phyloP scores from a whole-genome alignment of 2,329 filamentous ascomycete species.

The Corynespora cassiicola region DNA sequence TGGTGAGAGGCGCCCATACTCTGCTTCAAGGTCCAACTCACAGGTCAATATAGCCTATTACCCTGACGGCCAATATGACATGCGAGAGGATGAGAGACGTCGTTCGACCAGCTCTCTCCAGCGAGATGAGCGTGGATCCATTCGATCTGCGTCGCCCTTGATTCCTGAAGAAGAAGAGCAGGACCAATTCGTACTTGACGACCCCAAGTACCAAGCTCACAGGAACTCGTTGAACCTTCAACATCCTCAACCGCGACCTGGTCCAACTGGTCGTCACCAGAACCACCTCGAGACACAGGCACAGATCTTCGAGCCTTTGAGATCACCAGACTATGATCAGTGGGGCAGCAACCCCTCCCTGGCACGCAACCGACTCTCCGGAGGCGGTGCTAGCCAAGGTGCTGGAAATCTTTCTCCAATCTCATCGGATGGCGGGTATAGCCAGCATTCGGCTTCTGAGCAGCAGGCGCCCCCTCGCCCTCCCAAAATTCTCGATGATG shows the following conservation, averaged over 20 bases:
- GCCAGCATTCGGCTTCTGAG: conserved; percentile 46
- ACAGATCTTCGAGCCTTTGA: conserved; percentile 64
- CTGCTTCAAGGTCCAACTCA: conserved; percentile 78
- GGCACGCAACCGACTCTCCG: conserved; percentile 47
- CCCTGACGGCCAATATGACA: conserved; percentile 67
- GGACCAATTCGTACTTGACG: conserved; percentile 50
- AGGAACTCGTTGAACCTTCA: conserved; percentile 81
- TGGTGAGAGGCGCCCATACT: conserved; percentile 67
- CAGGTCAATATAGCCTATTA: conserved; percentile 70
- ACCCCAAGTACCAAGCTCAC: conserved; percentile 83
- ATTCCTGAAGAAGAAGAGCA: conserved; percentile 58
- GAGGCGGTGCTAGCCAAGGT: conserved; percentile 34
- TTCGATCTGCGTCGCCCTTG: conserved; percentile 52
- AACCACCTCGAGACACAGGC: conserved; percentile 76
- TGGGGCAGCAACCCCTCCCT: conserved; percentile 56
- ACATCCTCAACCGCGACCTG: conserved; percentile 78
- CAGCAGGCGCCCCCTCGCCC: conserved; percentile 55
- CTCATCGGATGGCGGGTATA: conserved; percentile 46
- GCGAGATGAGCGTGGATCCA: conserved; percentile 28
- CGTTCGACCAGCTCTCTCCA: conserved; percentile 48
- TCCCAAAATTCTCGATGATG: conserved; percentile 63
- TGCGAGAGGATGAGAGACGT: conserved; percentile 64
- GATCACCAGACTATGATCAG: conserved; percentile 51
- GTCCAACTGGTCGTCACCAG: conserved; percentile 76
- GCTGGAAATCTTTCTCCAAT: conserved; percentile 46